These are phyloP conservation scores for Xylaria sp. DNA, from an alignment of 2,329 filamentous ascomycete species.

Conservation along the genomic window DNA sequence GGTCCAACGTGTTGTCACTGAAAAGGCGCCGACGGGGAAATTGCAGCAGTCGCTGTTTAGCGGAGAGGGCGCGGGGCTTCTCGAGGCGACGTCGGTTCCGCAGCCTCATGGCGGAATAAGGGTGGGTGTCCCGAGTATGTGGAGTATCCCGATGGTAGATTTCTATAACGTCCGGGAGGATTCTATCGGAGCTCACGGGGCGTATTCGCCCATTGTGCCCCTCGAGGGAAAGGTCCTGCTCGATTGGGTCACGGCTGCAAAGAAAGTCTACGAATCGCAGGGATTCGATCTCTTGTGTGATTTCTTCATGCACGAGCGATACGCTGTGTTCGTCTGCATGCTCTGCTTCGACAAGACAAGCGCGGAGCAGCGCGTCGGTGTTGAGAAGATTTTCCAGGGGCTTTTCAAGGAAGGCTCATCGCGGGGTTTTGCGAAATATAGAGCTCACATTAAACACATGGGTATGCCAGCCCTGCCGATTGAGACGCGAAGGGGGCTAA, in stretches of 20 bases:
- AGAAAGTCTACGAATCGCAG: slow-evolving; percentile 56
- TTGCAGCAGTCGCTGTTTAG: slow-evolving; percentile 54
- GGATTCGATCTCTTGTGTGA: slow-evolving; percentile 59
- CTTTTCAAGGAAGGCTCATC: slow-evolving; percentile 51
- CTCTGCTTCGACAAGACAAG: slow-evolving; percentile 60
- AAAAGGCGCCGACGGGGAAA: slow-evolving; percentile 53
- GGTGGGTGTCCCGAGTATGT: slow-evolving; percentile 53
- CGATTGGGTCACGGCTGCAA: slow-evolving; percentile 56
- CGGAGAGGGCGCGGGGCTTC: slow-evolving; percentile 52
- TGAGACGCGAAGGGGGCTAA: neutral
- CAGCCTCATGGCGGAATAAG: slow-evolving; percentile 51
- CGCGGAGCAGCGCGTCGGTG: slow-evolving; percentile 51
- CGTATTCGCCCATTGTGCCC: slow-evolving; percentile 54
- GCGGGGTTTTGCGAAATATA: slow-evolving; percentile 54
- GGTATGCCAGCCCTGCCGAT: slow-evolving; percentile 44
- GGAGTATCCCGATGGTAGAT: slow-evolving; percentile 53
- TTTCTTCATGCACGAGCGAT: slow-evolving; percentile 61
- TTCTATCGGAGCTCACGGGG: slow-evolving; percentile 52
- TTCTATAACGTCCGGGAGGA: slow-evolving; percentile 50
- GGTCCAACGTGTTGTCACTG: slow-evolving; percentile 51
- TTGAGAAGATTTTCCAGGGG: slow-evolving; percentile 51
- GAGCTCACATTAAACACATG: slow-evolving; percentile 56
- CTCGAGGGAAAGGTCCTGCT: slow-evolving; percentile 54
- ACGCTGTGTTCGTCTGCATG: slow-evolving; percentile 61
- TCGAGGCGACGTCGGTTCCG: slow-evolving; percentile 53